Percentiles rank a stretch among this genome's conserved stretches.
Conservation (phyloP, 2,329 filamentous ascomycete genomes). For the Fusarium sp. region DNA sequence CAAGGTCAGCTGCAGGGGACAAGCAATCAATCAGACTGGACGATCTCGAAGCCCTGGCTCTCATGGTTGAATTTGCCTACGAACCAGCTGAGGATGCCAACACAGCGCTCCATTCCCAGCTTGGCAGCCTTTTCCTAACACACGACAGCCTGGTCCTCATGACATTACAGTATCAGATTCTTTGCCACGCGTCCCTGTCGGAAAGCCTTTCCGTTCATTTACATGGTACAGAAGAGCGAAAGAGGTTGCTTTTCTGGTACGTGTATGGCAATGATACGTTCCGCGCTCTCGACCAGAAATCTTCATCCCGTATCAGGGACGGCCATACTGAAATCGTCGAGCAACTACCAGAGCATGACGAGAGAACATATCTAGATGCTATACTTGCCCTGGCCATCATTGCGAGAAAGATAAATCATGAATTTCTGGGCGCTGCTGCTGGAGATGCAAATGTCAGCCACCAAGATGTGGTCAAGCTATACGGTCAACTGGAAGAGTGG, state of each 20-base stretch:
- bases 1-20: background rate
- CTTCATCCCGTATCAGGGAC: background rate
- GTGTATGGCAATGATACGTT: background rate
- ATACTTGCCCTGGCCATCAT: background rate
- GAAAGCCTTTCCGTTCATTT: background rate
- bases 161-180: background rate
- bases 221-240: background rate
- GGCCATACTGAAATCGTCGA: background rate
- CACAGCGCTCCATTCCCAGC: background rate
- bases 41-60: background rate
- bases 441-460: background rate
- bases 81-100: background rate
- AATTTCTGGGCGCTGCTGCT: background rate
- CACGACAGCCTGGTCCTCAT: background rate
- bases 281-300: background rate
- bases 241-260: background rate
- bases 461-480: background rate
- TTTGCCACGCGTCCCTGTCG: background rate
- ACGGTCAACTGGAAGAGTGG: background rate
- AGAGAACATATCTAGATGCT: background rate
- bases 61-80: background rate
- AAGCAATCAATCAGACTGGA: background rate
- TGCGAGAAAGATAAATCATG: background rate
- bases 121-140: background rate
- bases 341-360: background rate